Evolutionary conservation across 2,329 filamentous ascomycete species (phyloP).

Genomic region (Penicillium palitans): DNA sequence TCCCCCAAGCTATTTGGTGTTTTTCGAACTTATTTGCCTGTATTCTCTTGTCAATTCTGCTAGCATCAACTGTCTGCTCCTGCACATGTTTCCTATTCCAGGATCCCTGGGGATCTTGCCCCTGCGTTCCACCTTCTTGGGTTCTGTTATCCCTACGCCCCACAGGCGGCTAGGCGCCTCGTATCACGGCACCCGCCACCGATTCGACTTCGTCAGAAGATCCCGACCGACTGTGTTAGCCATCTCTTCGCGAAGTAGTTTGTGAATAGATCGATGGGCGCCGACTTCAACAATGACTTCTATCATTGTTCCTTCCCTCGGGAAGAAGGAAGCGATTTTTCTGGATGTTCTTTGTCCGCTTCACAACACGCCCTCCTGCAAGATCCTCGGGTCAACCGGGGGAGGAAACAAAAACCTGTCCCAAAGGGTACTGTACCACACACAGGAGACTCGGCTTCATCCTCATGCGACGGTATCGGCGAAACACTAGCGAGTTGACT

Average conservation of each 20-base stretch:
- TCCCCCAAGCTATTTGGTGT: slow-evolving; percentile 20
- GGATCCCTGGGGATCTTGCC: slow-evolving; percentile 37
- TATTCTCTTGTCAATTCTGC: slow-evolving; percentile 13
- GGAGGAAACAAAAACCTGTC: slow-evolving; percentile 96
- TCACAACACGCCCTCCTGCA: slow-evolving; percentile 63
- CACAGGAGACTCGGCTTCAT: slow-evolving; percentile 60
- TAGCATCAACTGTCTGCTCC: slow-evolving; percentile 38
- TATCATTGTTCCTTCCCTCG: slow-evolving; percentile 35
- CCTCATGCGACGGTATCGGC: slow-evolving; percentile 7
- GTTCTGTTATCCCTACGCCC: slow-evolving; percentile 16
- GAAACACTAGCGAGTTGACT: slow-evolving; percentile 18
- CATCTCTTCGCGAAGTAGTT: slow-evolving; percentile 58
- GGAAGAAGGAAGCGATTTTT: slow-evolving; percentile 75
- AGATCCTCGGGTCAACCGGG: slow-evolving; percentile 44
- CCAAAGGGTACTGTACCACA: slow-evolving; percentile 79
- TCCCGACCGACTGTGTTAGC: slow-evolving; percentile 68
- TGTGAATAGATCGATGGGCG: slow-evolving; percentile 58
- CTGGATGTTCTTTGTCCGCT: slow-evolving; percentile 92
- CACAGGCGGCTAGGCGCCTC: slow-evolving; percentile 45
- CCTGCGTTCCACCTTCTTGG: slow-evolving; percentile 43
- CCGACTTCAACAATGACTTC: slow-evolving; percentile 45
- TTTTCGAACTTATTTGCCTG: slow-evolving; percentile 20
- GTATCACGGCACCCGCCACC: slow-evolving; percentile 55
- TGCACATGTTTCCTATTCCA: slow-evolving; percentile 52
- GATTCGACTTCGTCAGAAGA: slow-evolving; percentile 50